Evolutionary conservation across 371 early-diverging fungal genomes (phyloP).

Genomic region (Capniomyces stellatus): DNA sequence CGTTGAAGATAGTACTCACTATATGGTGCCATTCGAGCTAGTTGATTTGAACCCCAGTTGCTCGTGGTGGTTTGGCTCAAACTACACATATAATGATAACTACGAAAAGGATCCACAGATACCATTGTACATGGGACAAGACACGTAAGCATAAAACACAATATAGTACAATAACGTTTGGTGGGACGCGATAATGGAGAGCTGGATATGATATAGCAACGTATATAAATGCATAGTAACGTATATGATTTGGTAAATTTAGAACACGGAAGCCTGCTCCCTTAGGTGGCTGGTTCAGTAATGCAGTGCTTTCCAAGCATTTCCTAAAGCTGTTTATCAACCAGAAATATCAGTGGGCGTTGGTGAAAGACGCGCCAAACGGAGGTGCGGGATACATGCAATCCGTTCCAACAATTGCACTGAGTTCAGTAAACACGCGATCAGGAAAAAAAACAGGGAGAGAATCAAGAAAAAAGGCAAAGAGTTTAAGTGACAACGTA

Average conservation of each 20-base stretch:
- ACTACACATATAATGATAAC: constrained; percentile 25
- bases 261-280: constrained; percentile 25
- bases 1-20: background rate
- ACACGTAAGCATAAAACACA: constrained; percentile 12
- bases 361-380: constrained; percentile 14
- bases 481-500: too few relatives aligned
- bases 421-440: constrained; percentile 6
- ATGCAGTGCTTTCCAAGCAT: constrained; percentile 4
- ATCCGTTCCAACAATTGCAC: constrained; percentile 6
- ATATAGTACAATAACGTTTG: too few relatives aligned
- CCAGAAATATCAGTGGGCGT: constrained; percentile 21
- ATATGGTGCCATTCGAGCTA: background rate
- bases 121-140: constrained; percentile 12
- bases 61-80: constrained; percentile 29
- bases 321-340: constrained; percentile 12
- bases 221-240: too few relatives aligned
- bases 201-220: too few relatives aligned
- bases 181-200: too few relatives aligned
- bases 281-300: constrained; percentile 23
- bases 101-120: constrained; percentile 19
- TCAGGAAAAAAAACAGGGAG: background rate
- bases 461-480: too few relatives aligned
- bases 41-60: constrained; percentile 10
- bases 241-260: too few relatives aligned
- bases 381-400: constrained; percentile 14